Conservation (phyloP, 306 rosid species). For the Cicer cuneatum region DNA sequence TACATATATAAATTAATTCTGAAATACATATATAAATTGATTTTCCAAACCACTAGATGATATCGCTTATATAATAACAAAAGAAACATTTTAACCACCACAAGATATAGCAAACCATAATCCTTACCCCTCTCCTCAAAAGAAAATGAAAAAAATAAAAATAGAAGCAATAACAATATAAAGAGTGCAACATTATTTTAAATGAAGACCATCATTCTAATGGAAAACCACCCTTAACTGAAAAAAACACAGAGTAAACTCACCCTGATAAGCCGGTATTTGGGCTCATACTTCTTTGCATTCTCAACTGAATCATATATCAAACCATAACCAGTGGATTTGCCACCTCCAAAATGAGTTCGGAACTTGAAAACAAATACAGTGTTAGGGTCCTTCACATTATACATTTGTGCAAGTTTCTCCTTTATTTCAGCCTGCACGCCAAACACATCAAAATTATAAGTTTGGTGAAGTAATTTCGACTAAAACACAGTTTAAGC, state of each 20-base stretch:
- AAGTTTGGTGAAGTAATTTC: neutral
- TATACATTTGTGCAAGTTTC: constrained; percentile 70
- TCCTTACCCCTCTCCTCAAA: neutral
- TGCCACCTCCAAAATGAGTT: constrained; percentile 94
- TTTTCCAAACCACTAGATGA: neutral
- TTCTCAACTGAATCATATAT: constrained; percentile 84
- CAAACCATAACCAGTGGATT: constrained; percentile 91
- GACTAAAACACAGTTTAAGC: neutral
- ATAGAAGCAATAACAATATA: neutral
- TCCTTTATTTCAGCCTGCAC: constrained; percentile 85
- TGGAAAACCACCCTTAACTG: no score
- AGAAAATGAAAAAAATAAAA: neutral
- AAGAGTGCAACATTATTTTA: neutral
- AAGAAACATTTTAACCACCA: neutral
- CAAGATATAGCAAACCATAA: neutral
- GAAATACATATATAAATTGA: neutral
- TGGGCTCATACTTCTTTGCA: constrained; percentile 89
- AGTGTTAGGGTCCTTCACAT: constrained; percentile 75
- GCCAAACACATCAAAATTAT: neutral
- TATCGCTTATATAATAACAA: neutral
- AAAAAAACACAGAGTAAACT: neutral
- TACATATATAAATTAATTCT: no score
- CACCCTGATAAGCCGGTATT: constrained; percentile 92
- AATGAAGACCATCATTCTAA: neutral
- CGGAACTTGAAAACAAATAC: constrained; percentile 90